Evolutionary conservation across 345 rosid genomes (phyloP), one percentile per base, ranked within the genome.

Genomic region (Crucihimalaya himalaica): DNA sequence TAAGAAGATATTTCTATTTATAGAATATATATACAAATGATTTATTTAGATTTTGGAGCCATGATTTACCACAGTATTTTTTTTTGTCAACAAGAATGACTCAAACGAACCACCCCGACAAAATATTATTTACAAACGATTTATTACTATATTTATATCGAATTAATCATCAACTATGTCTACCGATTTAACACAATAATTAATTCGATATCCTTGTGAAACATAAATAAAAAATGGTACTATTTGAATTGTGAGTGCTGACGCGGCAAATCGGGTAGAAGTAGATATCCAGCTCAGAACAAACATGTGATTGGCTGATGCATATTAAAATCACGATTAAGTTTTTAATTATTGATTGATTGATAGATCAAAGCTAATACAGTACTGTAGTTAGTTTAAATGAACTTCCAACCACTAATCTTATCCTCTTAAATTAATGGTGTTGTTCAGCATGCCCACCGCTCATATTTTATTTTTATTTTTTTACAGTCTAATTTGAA

Each of bases 251-350:
- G 56, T 64, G 15, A 35, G 52, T 66, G 78, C 59, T 66, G 78
- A 73, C 25, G 52, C 59, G 66, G 72, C 60, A 13, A 56, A 35
- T 74, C 72, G 71, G 58, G 66, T 47, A 35, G 32, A 34, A 56
- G 78, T 47, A 65, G 51, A 73, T 45, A 56, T 74, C 68, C 68
- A 74, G 68, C 62, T 48, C 20, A 39, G 68, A 61, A 53, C 40
- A 40, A 59, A 42, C 73, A 74, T 67, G 63, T 60, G 79, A 67
- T 40, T 75, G 68, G 73, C 21, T 68, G 20, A 66, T 52, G 39
- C 6, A 28, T 66, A 16, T 59, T 46, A 35, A 60, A 37, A 21
- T 15, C 43, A 66, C 25, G 21, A 32, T 19, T 67, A 58, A 14
- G 21, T 39, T 37, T 53, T 46, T 66, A 34, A 45, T 32, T 9